Evolutionary conservation across 805 yeast genomes (phyloP).

Genomic region (Metschnikowia rubicola): DNA sequence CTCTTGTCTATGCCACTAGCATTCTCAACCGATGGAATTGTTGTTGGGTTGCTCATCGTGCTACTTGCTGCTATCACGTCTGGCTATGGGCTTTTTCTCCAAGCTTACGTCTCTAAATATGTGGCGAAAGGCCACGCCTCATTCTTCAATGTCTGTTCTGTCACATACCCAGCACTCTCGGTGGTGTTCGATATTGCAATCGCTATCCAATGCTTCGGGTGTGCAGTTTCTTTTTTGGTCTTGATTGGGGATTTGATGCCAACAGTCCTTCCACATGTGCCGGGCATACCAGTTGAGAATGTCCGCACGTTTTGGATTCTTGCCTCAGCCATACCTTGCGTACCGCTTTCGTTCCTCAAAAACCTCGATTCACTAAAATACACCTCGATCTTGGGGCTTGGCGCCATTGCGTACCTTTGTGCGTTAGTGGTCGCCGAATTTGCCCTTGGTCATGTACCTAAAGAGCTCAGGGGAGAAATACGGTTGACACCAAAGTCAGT

Average conservation of each 20-base stretch:
- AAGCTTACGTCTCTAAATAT: constrained; percentile 55
- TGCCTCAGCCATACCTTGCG: constrained; percentile 37
- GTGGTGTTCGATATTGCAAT: constrained; percentile 70
- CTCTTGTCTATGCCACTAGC: constrained; percentile 72
- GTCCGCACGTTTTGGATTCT: constrained; percentile 61
- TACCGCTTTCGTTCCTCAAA: constrained; percentile 70
- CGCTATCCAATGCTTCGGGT: constrained; percentile 76
- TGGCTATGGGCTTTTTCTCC: constrained; percentile 62
- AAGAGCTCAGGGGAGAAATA: constrained; percentile 25
- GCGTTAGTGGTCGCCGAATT: constrained; percentile 70
- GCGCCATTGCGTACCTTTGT: constrained; percentile 75
- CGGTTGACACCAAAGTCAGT: constrained; percentile 38
- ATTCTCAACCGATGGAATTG: constrained; percentile 61
- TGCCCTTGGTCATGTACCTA: constrained; percentile 51
- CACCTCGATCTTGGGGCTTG: constrained; percentile 78
- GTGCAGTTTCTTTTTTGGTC: constrained; percentile 65
- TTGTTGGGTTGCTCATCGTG: constrained; percentile 54
- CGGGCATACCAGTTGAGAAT: constrained; percentile 19
- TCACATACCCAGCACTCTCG: constrained; percentile 66
- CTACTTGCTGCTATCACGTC: constrained; percentile 64
- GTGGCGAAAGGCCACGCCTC: constrained; percentile 61
- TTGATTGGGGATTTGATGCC: constrained; percentile 76
- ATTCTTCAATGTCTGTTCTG: constrained; percentile 60
- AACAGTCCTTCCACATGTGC: constrained; percentile 39
- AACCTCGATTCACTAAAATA: constrained; percentile 79